These are phyloP conservation scores for Colletotrichum melonis DNA, from an alignment of 2,329 filamentous ascomycete species.

Conservation along the genomic window DNA sequence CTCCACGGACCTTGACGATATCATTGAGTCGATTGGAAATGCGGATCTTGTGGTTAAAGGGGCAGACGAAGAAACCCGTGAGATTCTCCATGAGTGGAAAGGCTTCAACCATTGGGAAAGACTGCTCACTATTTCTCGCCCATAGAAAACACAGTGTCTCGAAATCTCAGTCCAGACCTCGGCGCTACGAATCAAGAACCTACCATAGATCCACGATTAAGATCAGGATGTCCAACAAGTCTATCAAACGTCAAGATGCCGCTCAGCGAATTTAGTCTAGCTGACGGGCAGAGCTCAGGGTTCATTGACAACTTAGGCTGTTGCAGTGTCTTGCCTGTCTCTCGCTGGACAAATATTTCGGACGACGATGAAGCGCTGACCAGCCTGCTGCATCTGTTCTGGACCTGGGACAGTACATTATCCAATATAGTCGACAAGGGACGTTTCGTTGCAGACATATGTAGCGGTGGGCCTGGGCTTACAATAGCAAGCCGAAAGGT, in stretches of 20 bases:
- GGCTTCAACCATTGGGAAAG: too few relatives aligned
- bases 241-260: too few relatives aligned
- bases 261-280: neutral
- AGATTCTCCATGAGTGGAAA: neutral
- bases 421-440: constrained; percentile 33
- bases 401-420: constrained; percentile 40
- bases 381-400: constrained; percentile 38
- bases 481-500: neutral
- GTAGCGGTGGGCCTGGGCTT: neutral
- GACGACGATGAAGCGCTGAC: constrained; percentile 35
- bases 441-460: constrained; percentile 35
- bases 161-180: too few relatives aligned
- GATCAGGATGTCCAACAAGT: too few relatives aligned
- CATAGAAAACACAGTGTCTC: too few relatives aligned
- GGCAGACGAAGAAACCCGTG: neutral
- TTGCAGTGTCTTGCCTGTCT: constrained; percentile 30
- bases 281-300: too few relatives aligned
- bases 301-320: neutral
- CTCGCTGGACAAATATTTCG: constrained; percentile 38
- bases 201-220: too few relatives aligned
- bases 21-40: constrained; percentile 13
- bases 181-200: too few relatives aligned
- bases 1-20: constrained; percentile 3
- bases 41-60: neutral
- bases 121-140: too few relatives aligned